phyloP scores from a whole-genome alignment of 768 basidiomycete genomes.

The Dictyophora rubrovolvata region DNA sequence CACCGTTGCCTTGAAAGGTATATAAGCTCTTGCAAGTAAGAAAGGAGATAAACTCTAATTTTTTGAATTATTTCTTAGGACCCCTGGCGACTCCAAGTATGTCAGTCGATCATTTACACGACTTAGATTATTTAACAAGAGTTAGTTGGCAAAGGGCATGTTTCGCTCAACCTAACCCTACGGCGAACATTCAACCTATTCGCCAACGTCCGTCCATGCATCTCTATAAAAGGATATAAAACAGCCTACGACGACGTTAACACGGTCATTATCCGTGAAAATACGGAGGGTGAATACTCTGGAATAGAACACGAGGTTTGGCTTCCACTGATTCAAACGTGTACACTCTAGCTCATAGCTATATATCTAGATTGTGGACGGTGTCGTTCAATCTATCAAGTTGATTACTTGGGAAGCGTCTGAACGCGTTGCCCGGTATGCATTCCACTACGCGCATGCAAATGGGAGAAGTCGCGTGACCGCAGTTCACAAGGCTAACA shows the following conservation, averaged over 20 bases:
- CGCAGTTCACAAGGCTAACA: conserved; percentile 98
- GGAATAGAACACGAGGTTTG: conserved; percentile 96
- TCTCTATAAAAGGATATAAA: conserved; percentile 93
- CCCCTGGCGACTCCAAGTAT: conserved; percentile 94
- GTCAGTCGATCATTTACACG: conserved; percentile 22
- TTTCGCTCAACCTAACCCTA: conserved; percentile 93
- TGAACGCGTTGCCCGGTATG: conserved; percentile 95
- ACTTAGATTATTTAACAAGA: conserved; percentile 6
- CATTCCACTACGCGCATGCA: conserved; percentile 93
- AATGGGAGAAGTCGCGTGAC: conserved; percentile 87
- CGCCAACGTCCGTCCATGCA: conserved; percentile 96
- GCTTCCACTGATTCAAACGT: conserved; percentile 11
- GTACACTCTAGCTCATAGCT: neutral
- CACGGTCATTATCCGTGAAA: conserved; percentile 97
- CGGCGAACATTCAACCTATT: conserved; percentile 97
- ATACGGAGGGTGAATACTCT: conserved; percentile 99
- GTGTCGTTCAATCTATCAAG: conserved; percentile 99
- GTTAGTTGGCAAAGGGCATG: conserved; percentile 95
- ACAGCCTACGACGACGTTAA: conserved; percentile 98
- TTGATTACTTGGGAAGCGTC: conserved; percentile 99
- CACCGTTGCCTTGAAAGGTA: conserved; percentile 95
- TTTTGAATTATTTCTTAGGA: conserved; percentile 33
- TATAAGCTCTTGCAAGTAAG: conserved; percentile 13
- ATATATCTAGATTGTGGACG: conserved; percentile 69
- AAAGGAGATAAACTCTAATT: conserved; percentile 3